Base-by-base conservation (phyloP, 352 stramenopile genomes). In the Phytophthora ramorum region DNA sequence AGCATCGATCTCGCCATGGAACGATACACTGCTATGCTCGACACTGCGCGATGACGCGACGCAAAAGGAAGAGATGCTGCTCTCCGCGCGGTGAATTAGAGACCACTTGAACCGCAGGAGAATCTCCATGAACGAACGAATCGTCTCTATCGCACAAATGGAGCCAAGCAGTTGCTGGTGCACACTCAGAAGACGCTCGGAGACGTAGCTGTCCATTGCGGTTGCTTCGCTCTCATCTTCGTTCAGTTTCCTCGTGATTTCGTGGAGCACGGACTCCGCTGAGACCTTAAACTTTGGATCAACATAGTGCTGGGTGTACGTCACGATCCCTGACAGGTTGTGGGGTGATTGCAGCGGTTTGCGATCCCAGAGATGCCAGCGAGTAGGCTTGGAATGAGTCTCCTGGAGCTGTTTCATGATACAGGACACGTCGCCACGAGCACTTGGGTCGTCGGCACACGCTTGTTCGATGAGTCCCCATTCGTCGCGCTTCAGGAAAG, bases 1-100 rank as follows among this genome's bases (percentile, higher is more conserved):
- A 53, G 35, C 48, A 47, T 70, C 57, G 19, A 76, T 73, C 22
- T 73, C 63, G 16, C 54, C 32, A 14, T 67, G 60, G 26, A 70
- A 66, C 0, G 51, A 73, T 8, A 53, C 34, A 17, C 30, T 73
- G 17, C 20, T 63, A 46, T 61, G 45, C 5, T 71, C 49, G 30
- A 58, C 37, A 20, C 63, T 75, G 22, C 48, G 67, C 26, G 45
- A 72, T 43, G 48, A 62, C 26, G 37, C 56, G 16, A 69, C 26
- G 16, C 52, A 66, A 30, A 64, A 72, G 10, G 55, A 66, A 46
- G 56, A 60, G 16, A 57, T 13, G 40, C 40, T 65, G 38, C 41
- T 62, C 16, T 54, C 37, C 40, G 38, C 20, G 22, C 67, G 59
- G 17, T 34, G 51, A 35, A 59, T 34, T 20, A 61, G 54, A 38